Evolutionary conservation across 2,329 filamentous ascomycete species (phyloP).

Genomic region (Tetracladium maxilliforme): DNA sequence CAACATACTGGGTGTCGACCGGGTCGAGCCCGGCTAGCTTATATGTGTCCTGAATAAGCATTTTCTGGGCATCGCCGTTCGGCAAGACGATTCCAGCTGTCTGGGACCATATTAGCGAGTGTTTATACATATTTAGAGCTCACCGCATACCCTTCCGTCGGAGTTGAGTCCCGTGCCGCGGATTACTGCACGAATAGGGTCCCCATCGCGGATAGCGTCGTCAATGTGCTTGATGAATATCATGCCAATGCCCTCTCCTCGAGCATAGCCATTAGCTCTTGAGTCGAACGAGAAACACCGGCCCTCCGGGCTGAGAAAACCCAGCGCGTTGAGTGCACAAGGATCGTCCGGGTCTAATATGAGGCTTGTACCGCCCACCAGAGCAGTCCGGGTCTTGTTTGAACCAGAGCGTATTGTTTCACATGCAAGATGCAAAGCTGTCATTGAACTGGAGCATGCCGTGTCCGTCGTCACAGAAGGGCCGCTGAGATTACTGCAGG

Average conservation of each 20-base stretch:
- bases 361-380: slow-evolving; percentile 4
- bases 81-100: slow-evolving; percentile 42
- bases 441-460: slow-evolving; percentile 39
- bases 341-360: slow-evolving; percentile 12
- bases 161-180: slow-evolving; percentile 36
- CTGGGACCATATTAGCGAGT: too few species aligned
- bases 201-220: slow-evolving; percentile 41
- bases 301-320: slow-evolving; percentile 17
- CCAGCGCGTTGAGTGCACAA: background rate
- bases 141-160: too few species aligned
- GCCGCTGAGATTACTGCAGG: slow-evolving; percentile 36
- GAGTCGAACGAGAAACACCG: slow-evolving; percentile 38
- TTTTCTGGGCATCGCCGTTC: slow-evolving; percentile 24
- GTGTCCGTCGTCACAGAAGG: slow-evolving; percentile 42
- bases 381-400: slow-evolving; percentile 11
- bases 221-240: slow-evolving; percentile 42
- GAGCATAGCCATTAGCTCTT: slow-evolving; percentile 45
- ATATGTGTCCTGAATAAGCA: slow-evolving; percentile 2
- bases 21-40: slow-evolving; percentile 4
- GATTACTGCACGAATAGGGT: slow-evolving; percentile 40
- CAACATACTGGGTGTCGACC: slow-evolving; percentile 7
- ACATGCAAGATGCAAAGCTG: slow-evolving; percentile 36
- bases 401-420: slow-evolving; percentile 30
- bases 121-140: too few species aligned
- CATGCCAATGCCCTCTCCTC: slow-evolving; percentile 45